Evolutionary conservation across 306 rosid species (phyloP), one percentile per base, ranked within the genome.

Genomic region (Malus sieversii): DNA sequence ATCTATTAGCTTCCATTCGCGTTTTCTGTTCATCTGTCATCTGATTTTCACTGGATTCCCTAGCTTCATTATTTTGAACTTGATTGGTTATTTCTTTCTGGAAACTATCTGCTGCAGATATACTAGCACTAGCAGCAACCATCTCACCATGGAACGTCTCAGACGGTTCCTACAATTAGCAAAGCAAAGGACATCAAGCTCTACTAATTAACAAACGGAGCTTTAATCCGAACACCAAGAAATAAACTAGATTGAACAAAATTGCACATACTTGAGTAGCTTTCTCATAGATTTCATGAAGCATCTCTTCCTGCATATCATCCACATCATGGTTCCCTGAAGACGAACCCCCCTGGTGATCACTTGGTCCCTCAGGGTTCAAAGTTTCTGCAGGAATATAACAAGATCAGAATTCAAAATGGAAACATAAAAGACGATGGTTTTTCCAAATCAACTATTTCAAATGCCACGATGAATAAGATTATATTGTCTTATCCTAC

Each of bases 1-100:
- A 84, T 86, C 93, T 88, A 84, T 82, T 95, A 44, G 95, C 95
- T 82, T 95, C 97, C 87, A 92, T 89, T 13, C 97, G 89, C 60
- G 80, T 88, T 86, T 77, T 90, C 81, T 95, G 97, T 75, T 90
- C 93, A 71, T 87, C 91, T 73, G 96, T 87, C 77, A 92, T 68
- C 73, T 81, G 85, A 65, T 68, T 77, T 68, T 77, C 83, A 53
- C 79, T 77, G 20, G 86, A 60, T 20, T 48, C 16, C 59, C 75
- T 71, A 66, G 40, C 52, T 70, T 76, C 89, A 68, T 68, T 78
- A 5, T 79, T 80, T 51, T 85, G 76, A 18, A 77, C 81, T 70
- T 75, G 86, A 23, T 84, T 71, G 46, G 48, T 52, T 33, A 67
- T 22, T 15, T 55, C 83, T 76, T 81, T 82, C 71, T 25, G 76